Evolutionary conservation across 495 filamentous ascomycete genomes (phyloP).

Genomic region (Penicillium crystallinum): DNA sequence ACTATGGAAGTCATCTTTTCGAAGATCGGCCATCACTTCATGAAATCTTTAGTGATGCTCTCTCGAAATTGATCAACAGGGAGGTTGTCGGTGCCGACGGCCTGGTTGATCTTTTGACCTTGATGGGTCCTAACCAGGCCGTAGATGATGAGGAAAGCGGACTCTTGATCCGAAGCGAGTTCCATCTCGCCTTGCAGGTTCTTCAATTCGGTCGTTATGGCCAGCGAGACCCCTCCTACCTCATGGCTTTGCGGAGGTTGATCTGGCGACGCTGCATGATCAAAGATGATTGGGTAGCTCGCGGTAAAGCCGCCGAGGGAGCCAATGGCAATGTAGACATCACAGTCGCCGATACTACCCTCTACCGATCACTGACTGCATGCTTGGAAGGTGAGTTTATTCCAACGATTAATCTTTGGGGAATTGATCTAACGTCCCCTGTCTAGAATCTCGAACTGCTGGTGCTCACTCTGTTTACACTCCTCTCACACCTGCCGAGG

Average conservation of each 20-base stretch:
- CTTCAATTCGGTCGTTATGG: constrained; percentile 52
- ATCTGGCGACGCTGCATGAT: constrained; percentile 82
- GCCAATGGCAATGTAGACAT: constrained; percentile 20
- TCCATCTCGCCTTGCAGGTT: constrained; percentile 66
- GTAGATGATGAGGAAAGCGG: constrained; percentile 32
- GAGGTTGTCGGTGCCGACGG: constrained; percentile 60
- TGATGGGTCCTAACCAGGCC: constrained; percentile 46
- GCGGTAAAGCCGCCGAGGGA: constrained; percentile 33
- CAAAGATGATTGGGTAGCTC: constrained; percentile 67
- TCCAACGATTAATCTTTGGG: neutral
- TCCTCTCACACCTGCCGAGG: constrained; percentile 45
- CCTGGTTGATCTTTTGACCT: constrained; percentile 77
- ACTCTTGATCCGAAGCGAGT: constrained; percentile 49
- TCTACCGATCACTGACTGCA: constrained; percentile 27
- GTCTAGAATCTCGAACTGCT: constrained; percentile 13
- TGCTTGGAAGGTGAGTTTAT: constrained; percentile 32
- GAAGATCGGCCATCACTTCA: constrained; percentile 58
- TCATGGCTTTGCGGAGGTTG: constrained; percentile 56
- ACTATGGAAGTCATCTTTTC: constrained; percentile 52
- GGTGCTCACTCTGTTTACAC: constrained; percentile 28
- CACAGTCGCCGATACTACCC: constrained; percentile 25
- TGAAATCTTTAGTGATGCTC: constrained; percentile 57
- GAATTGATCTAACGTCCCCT: neutral
- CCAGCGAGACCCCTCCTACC: constrained; percentile 43
- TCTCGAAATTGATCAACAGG: constrained; percentile 62